Conservation (phyloP, 2,329 filamentous ascomycete species). For the Sporothrix protearum region DNA sequence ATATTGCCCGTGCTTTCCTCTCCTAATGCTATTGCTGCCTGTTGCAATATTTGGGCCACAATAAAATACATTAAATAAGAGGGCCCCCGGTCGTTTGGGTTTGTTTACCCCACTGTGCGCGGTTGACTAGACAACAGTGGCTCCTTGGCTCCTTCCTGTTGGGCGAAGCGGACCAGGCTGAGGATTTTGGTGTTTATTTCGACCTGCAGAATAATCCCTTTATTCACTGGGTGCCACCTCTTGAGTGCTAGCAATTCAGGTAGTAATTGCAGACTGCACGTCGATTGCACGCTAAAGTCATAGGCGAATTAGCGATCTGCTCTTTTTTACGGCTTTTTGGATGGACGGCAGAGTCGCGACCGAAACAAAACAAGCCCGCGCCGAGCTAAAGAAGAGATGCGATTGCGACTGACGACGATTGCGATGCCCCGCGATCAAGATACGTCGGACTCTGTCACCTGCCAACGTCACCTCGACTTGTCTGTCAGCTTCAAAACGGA, state of each 20-base stretch:
- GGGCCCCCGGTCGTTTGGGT: not conserved
- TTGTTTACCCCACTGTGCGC: constrained; percentile 27
- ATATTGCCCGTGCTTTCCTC: constrained; percentile 7
- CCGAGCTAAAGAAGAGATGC: not conserved
- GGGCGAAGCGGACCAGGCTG: not conserved
- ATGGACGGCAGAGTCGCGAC: not conserved
- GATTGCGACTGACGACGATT: not conserved
- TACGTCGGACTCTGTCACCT: not conserved
- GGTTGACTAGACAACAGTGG: constrained; percentile 28
- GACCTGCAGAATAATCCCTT: not conserved
- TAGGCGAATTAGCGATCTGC: not conserved
- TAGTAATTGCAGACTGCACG: not conserved
- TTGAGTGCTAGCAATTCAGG: not conserved
- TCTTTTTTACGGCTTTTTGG: not conserved
- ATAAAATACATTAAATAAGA: not conserved
- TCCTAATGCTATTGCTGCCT: not conserved
- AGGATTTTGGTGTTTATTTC: constrained; percentile 3
- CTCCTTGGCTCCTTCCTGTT: not conserved
- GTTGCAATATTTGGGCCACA: constrained; percentile 13
- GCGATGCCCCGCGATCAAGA: not conserved
- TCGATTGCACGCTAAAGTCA: not conserved
- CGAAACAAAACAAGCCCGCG: constrained; percentile 4
- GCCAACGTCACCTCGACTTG: not conserved
- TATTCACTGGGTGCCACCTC: not conserved
- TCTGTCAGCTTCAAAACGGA: not conserved